These are phyloP conservation scores for Nigrospora osmanthi DNA, from an alignment of 2,329 filamentous ascomycete genomes.

Conservation along the genomic window DNA sequence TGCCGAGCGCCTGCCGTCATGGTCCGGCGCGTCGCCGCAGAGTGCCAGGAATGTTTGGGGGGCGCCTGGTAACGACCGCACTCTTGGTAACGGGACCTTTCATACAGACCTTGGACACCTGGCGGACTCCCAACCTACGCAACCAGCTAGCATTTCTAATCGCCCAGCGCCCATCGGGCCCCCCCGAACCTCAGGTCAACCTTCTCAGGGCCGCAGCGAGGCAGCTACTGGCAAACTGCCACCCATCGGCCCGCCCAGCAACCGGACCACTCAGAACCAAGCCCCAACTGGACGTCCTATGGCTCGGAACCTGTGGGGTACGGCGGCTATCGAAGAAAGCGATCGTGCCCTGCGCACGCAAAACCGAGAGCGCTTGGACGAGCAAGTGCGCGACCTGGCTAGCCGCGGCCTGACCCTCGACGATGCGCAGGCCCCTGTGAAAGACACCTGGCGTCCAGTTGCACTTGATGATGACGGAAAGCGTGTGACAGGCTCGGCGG, in stretches of 20 bases:
- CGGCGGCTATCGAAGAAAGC: conserved; percentile 16
- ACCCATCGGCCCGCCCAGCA: conserved; percentile 20
- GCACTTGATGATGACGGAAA: conserved; percentile 26
- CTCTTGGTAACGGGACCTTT: conserved; percentile 73
- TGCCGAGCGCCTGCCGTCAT: conserved; percentile 40
- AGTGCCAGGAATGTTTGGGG: conserved; percentile 63
- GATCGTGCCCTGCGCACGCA: conserved; percentile 36
- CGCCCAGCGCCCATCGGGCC: conserved; percentile 39
- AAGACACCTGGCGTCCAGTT: conserved; percentile 45
- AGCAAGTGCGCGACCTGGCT: conserved; percentile 33
- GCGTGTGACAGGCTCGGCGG: conserved; percentile 21
- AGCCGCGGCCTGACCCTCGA: conserved; percentile 35
- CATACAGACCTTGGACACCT: conserved; percentile 49
- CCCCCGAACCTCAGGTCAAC: conserved; percentile 14
- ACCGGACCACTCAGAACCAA: conserved; percentile 4
- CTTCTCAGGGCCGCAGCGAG: conserved; percentile 9
- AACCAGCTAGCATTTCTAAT: conserved; percentile 20
- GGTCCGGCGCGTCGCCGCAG: conserved; percentile 37
- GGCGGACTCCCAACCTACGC: conserved; percentile 29
- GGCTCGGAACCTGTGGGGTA: conserved; percentile 14
- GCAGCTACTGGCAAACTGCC: conserved; percentile 12
- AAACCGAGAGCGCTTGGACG: conserved; percentile 28
- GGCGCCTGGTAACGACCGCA: conserved; percentile 61
- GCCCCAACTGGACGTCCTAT: not conserved
- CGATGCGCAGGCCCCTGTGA: conserved; percentile 39